These are phyloP conservation scores for Colletotrichum higginsianum DNA, from an alignment of 2,329 filamentous ascomycete species.

Conservation along the genomic window DNA sequence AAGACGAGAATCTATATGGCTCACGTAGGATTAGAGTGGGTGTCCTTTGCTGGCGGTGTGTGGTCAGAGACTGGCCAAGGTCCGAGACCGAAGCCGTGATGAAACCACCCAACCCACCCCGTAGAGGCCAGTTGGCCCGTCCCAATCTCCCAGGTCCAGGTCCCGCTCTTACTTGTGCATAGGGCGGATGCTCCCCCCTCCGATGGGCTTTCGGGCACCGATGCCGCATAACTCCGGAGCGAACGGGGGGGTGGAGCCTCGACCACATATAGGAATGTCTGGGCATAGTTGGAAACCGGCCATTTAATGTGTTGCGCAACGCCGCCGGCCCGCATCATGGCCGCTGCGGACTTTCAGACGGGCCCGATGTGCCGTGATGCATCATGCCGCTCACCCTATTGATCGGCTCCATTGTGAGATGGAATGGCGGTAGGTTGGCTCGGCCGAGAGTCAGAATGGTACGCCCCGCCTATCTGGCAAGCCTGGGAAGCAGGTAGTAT, in stretches of 20 bases:
- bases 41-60: conserved; percentile 17
- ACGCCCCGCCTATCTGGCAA: not conserved
- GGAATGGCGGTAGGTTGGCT: not conserved
- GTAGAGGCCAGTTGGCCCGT: conserved; percentile 12
- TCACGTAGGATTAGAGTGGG: conserved; percentile 1
- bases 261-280: not conserved
- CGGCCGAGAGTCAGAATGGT: conserved; percentile 29
- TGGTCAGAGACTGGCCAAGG: conserved; percentile 19
- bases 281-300: conserved; percentile 17
- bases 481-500: not conserved
- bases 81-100: conserved; percentile 29
- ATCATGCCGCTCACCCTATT: no score
- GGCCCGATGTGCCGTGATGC: conserved; percentile 21
- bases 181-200: not conserved
- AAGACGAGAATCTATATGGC: not conserved
- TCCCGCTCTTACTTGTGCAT: not conserved
- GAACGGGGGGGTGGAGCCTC: not conserved
- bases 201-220: conserved; percentile 9
- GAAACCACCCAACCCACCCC: not conserved
- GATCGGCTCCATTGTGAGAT: conserved; percentile 6
- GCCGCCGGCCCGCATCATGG: conserved; percentile 35
- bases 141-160: not conserved
- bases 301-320: conserved; percentile 11
- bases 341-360: conserved; percentile 24
- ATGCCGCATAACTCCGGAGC: not conserved